Conservation (phyloP, 371 early-diverging fungal species). For the Nematocida sp. region DNA sequence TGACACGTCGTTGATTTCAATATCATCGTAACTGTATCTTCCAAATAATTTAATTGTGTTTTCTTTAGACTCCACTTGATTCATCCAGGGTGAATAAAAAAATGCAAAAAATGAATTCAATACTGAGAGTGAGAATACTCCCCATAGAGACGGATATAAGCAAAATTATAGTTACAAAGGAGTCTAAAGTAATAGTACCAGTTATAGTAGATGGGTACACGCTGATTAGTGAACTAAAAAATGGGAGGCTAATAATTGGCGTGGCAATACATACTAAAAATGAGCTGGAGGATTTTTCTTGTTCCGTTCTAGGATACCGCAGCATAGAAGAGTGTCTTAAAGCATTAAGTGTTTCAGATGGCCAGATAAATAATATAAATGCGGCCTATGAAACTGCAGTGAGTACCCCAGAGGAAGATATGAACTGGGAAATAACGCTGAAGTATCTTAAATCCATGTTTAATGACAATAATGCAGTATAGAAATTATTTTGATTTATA, state of each 20-base stretch:
- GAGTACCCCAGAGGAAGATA: not conserved
- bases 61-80: slow-evolving; percentile 45
- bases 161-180: not conserved
- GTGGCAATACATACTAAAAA: not conserved
- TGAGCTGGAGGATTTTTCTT: slow-evolving; percentile 1
- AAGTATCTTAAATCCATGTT: not conserved
- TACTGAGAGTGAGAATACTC: not conserved
- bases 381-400: not conserved
- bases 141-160: not conserved
- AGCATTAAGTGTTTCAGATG: not conserved
- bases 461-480: not conserved
- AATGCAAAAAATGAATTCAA: slow-evolving; percentile 45
- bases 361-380: not conserved
- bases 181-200: not conserved
- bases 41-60: slow-evolving; percentile 63
- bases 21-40: slow-evolving; percentile 66
- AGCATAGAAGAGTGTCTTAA: not conserved
- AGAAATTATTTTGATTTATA: too few relatives aligned
- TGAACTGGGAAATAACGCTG: not conserved
- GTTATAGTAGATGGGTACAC: slow-evolving; percentile 12
- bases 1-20: slow-evolving; percentile 64
- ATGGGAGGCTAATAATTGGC: not conserved
- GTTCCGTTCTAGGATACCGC: not conserved
- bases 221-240: not conserved
- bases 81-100: slow-evolving; percentile 43